phyloP scores from a whole-genome alignment of 441 rosid species.

The Syzygium malaccense region DNA sequence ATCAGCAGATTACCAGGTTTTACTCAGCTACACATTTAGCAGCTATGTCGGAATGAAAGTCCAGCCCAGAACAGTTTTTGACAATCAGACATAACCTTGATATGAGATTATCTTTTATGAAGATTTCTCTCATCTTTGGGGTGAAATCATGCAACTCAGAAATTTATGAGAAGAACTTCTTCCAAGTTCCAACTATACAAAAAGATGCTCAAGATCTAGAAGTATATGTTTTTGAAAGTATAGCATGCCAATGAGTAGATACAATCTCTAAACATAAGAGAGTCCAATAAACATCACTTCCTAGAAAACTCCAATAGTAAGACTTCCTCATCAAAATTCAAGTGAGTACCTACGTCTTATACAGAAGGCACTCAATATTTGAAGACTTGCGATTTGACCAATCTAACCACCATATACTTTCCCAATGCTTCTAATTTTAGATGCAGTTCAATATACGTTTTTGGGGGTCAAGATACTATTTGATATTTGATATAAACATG shows the following conservation, averaged over 20 bases:
- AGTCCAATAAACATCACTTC: background rate
- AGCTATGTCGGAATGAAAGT: background rate
- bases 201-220: background rate
- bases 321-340: background rate
- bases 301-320: background rate
- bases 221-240: background rate
- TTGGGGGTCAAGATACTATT: background rate
- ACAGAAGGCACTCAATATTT: background rate
- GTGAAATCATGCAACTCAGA: background rate
- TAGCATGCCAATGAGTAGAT: background rate
- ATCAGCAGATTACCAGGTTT: background rate
- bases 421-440: background rate
- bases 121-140: background rate
- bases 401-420: background rate
- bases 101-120: background rate
- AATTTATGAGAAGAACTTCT: background rate
- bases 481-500: background rate
- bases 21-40: background rate
- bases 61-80: background rate
- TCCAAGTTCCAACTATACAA: background rate
- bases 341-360: background rate
- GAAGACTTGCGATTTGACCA: background rate
- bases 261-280: background rate
- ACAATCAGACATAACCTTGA: background rate
- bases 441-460: background rate